Evolutionary conservation across 1,139 yeast species (phyloP), one percentile per base, ranked within the genome.

Genomic region (Yarrowia galli): DNA sequence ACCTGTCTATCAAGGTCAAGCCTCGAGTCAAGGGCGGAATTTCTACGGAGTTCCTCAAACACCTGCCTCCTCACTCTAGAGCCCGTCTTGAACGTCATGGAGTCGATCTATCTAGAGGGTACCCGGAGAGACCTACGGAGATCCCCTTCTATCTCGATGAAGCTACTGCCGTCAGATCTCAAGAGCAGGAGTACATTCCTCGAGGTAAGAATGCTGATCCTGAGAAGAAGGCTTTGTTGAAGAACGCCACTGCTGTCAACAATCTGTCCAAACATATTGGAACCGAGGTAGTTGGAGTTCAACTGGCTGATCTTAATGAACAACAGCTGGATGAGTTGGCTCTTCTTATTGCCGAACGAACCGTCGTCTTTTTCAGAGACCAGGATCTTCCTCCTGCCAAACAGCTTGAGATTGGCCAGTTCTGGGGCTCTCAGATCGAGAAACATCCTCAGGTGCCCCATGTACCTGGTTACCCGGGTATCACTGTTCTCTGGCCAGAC

Each of bases 321-420:
- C 79, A 77, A 18, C 89, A 83, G 22, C 86, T 85, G 73, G 85
- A 88, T 74, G 92, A 88, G 72, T 81, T 88, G 69, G 91, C 92
- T 0, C 79, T 86, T 51, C 80, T 82, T 45, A 89, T 85, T 61
- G 91, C 89, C 36, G 84, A 86, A 76, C 82, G 89, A 72, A 92
- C 92, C 65, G 87, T 88, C 65, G 86, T 86, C 53, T 84, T 87
- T 1, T 87, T 88, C 77, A 82, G 91, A 73, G 83, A 86, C 69
- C 92, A 88, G 76, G 91, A 89, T 73, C 77, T 84, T 68, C 88
- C 89, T 3, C 86, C 89, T 10, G 73, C 75, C 40, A 77, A 79
- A 71, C 81, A 84, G 35, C 80, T 80, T 36, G 78, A 84, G 28
- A 85, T 79, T 74, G 87, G 86, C 32, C 75, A 74, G 49, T 81